Base-by-base conservation (phyloP, 1,284 basidiomycete genomes). In the Baeospora myosura region DNA sequence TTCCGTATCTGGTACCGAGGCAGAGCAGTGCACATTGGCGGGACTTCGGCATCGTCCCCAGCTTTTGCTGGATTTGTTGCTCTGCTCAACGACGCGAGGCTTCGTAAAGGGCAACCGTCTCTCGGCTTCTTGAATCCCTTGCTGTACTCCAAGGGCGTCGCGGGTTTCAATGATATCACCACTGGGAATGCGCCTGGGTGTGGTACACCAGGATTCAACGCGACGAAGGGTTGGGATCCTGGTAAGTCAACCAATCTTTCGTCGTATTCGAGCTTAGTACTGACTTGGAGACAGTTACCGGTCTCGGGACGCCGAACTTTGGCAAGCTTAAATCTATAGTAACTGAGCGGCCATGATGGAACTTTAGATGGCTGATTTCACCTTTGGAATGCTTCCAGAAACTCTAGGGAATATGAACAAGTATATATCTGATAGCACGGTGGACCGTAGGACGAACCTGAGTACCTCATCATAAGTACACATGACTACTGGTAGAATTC, bases 81-180 rank as follows among this genome's bases (percentile, higher is more conserved):
- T 1, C 62, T 81, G 34, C 62, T 86, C 42, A 86, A 84, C 55
- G 81, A 84, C 51, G 75, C 66, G 11, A 65, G 75, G 16, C 57
- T 78, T 23, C 57, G 63, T 28, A 54, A 64, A 10, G 66, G 69
- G 1, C 63, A 69, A 39, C 52, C 61, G 14, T 53, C 76, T 2
- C 63, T 81, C 18, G 78, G 78, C 5, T 48, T 42, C 30, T 42
- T 48, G 31, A 48, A 48, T 31, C 46, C 46, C 18, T 41, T 48
- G 42, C 43, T 22, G 16, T 45, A 42, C 17, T 38, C 5, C 2
- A 23, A 34, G 30, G 25, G n/a, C n/a, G 3, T 16, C 14, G 18
- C 43, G 2, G 43, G 35, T 4, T 48, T 48, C 35, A 44, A 40
- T 7, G 46, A 48, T 41, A 48, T 48, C 26, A 48, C 46, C 3